A percentile compares a stretch with the other conserved stretches of the same genome.
Evolutionary conservation across 2,329 filamentous ascomycete species (phyloP).

Genomic region (Epichloe gansuensis): DNA sequence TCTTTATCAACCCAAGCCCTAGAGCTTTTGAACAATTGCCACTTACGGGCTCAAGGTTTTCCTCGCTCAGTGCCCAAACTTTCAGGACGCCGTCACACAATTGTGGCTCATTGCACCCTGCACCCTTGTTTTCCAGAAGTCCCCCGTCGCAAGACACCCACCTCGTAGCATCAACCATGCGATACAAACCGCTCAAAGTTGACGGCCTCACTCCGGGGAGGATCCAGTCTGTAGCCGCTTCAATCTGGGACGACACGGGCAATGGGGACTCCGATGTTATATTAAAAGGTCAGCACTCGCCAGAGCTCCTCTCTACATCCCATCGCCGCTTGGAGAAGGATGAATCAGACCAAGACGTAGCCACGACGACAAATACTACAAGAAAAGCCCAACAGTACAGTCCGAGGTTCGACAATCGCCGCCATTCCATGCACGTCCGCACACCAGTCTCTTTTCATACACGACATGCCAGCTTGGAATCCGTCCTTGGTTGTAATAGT

Average conservation of each 20-base stretch:
- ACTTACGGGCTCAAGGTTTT: not conserved
- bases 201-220: not conserved
- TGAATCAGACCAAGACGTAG: not conserved
- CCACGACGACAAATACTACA: not conserved
- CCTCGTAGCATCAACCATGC: not conserved
- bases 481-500: not conserved
- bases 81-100: not conserved
- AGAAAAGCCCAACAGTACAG: not conserved
- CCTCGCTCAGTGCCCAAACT: not conserved
- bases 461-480: not conserved
- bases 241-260: not conserved
- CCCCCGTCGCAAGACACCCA: too few relatives aligned
- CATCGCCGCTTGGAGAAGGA: not conserved
- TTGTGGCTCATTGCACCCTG: not conserved
- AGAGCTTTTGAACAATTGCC: not conserved
- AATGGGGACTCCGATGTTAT: not conserved
- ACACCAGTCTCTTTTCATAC: not conserved
- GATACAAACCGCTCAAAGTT: not conserved
- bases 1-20: not conserved
- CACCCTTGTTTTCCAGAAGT: not conserved
- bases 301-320: not conserved
- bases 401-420: not conserved
- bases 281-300: not conserved
- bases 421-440: not conserved
- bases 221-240: conserved; percentile 2